Evolutionary conservation across 2,329 filamentous ascomycete species (phyloP).

Genomic region (Beauveria rudraprayagi): DNA sequence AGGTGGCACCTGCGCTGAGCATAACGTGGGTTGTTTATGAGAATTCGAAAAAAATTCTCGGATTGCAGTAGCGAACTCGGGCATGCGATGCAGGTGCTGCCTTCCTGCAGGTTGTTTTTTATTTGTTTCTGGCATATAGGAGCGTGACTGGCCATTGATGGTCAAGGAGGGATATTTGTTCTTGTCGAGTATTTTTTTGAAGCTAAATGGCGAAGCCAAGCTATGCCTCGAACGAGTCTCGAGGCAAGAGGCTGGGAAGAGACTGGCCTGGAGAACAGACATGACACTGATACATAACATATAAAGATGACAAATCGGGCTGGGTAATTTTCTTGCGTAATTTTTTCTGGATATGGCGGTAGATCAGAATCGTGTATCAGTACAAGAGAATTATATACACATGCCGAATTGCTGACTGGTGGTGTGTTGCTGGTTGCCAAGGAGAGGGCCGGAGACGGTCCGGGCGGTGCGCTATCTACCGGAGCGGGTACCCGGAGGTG

Average conservation of each 20-base stretch:
- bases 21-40: conserved; percentile 94
- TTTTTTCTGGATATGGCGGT: background rate
- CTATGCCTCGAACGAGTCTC: background rate
- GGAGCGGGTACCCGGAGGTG: conserved; percentile 6
- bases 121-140: conserved; percentile 7
- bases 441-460: background rate
- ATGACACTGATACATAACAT: background rate
- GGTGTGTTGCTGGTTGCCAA: background rate
- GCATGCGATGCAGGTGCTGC: background rate
- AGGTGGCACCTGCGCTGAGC: conserved; percentile 90
- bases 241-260: background rate
- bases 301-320: background rate
- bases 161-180: background rate
- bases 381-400: background rate
- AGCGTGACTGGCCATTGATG: background rate
- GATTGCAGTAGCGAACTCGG: conserved; percentile 33
- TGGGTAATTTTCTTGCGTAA: background rate
- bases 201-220: background rate
- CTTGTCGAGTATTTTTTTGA: background rate
- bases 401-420: background rate
- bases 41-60: conserved; percentile 69
- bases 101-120: background rate
- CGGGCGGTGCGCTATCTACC: background rate
- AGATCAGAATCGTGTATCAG: background rate
- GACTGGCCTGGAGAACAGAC: background rate